Conservation (phyloP, 2,329 filamentous ascomycete genomes). For the Clarireedia sp. region DNA sequence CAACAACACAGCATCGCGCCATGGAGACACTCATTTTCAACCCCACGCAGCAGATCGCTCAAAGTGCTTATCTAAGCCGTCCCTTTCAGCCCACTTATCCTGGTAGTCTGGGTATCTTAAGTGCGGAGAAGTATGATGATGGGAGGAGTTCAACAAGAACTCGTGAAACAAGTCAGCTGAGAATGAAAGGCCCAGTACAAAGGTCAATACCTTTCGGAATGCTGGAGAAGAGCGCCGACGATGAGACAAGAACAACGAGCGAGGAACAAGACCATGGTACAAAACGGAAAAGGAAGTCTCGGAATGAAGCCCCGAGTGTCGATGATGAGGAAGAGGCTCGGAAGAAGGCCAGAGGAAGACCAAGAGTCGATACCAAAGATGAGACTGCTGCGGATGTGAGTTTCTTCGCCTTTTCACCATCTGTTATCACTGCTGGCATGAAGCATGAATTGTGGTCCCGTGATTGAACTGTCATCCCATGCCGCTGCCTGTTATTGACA, state of each 20-base stretch:
- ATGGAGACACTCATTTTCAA: constrained; percentile 23
- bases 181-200: constrained; percentile 7
- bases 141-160: constrained; percentile 22
- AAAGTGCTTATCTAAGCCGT: constrained; percentile 15
- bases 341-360: constrained; percentile 63
- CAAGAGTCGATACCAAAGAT: constrained; percentile 67
- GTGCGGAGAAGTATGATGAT: constrained; percentile 39
- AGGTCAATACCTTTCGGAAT: constrained; percentile 23
- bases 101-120: constrained; percentile 33
- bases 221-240: constrained; percentile 11
- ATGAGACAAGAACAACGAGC: constrained; percentile 13
- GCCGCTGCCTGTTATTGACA: not conserved
- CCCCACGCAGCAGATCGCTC: constrained; percentile 1
- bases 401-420: constrained; percentile 22
- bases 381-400: constrained; percentile 71
- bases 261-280: constrained; percentile 19
- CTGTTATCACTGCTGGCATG: not conserved
- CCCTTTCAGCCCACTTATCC: constrained; percentile 12
- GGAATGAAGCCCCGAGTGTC: constrained; percentile 24
- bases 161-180: constrained; percentile 11
- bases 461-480: not conserved
- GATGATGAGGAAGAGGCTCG: constrained; percentile 39
- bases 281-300: constrained; percentile 32
- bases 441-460: not conserved
- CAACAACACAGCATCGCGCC: not conserved